Base-by-base conservation (phyloP, 2,329 filamentous ascomycete species). In the Reticulascus tulasneorum region DNA sequence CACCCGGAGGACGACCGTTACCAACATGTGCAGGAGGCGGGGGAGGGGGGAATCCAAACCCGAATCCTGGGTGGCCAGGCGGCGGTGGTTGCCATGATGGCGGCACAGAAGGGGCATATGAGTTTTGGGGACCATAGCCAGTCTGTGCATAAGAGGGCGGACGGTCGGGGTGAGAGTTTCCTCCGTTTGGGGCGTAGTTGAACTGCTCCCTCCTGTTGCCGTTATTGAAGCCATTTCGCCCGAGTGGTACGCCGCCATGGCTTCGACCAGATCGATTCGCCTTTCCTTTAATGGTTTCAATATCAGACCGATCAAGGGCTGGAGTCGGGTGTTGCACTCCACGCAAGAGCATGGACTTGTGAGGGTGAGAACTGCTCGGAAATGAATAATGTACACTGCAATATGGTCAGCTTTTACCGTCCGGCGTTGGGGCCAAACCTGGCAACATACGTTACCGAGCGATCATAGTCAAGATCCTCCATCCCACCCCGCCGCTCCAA, bases 341-440 rank as follows among this genome's bases (percentile, higher is more conserved):
- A 4, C 88, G 82, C 23, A 98, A 73, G 11, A 98, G 75, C 85
- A 95, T 94, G 6, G 90, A 96, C 58, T 96, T 96, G 64, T 98
- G 93, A 5, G 79, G 68, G 50, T 86, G 76, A 9, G 69, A 71
- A 13, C 78, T 79, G 25, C 74, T 70, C 1, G 91, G 90, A 63
- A 96, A 84, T 28, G 88, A 79, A 56, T 94, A 98, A 53, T 86
- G 70, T 9, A 97, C 89, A 54, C 86, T 94, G 46, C 24, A 25
- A 12, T 35, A 6, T 19, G 10, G 47, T 66, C 55, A 67, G 61
- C 38, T 12, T 24, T 28, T 23, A 19, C 18, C 27, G n/a, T 8
- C 7, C 6, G 23, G 13, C 12, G 16, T 11, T 11, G 26, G 29
- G 23, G n/a, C 4, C 24, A 23, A 23, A 30, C n/a, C n/a, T n/a